These are phyloP conservation scores for Magnusiomyces starmeri DNA, from an alignment of 1,139 yeast genomes.

Conservation along the genomic window DNA sequence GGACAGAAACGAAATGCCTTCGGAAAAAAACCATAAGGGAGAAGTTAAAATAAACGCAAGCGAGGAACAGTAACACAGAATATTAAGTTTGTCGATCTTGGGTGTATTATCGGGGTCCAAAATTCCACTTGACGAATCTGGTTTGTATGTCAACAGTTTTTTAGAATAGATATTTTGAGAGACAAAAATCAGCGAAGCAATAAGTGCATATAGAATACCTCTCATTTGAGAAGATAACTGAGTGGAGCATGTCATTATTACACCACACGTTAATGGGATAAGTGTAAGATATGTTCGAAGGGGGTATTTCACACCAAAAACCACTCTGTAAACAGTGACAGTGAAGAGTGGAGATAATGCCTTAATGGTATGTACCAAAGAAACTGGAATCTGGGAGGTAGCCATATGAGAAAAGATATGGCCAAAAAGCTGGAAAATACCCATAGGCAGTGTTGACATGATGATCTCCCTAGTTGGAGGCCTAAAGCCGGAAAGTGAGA, in stretches of 20 bases:
- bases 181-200: conserved; percentile 81
- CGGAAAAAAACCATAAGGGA: conserved; percentile 69
- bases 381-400: conserved; percentile 79
- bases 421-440: conserved; percentile 82
- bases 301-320: conserved; percentile 52
- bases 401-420: conserved; percentile 88
- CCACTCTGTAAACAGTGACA: conserved; percentile 63
- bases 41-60: conserved; percentile 72
- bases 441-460: conserved; percentile 81
- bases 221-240: conserved; percentile 41
- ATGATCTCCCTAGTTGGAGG: conserved; percentile 49
- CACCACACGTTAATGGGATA: conserved; percentile 71
- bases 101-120: conserved; percentile 31
- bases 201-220: conserved; percentile 69
- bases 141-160: conserved; percentile 51
- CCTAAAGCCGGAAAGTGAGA: conserved; percentile 34
- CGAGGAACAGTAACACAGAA: conserved; percentile 74
- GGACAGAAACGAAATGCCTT: conserved; percentile 36
- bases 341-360: conserved; percentile 85
- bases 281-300: conserved; percentile 67
- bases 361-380: conserved; percentile 85
- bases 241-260: conserved; percentile 67
- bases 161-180: conserved; percentile 89
- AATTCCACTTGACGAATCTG: conserved; percentile 12
- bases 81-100: conserved; percentile 65